A percentile compares a stretch with the other conserved stretches of the same genome.
Conservation (phyloP, 2,329 filamentous ascomycete species). For the Aureobasidium melanogenum region DNA sequence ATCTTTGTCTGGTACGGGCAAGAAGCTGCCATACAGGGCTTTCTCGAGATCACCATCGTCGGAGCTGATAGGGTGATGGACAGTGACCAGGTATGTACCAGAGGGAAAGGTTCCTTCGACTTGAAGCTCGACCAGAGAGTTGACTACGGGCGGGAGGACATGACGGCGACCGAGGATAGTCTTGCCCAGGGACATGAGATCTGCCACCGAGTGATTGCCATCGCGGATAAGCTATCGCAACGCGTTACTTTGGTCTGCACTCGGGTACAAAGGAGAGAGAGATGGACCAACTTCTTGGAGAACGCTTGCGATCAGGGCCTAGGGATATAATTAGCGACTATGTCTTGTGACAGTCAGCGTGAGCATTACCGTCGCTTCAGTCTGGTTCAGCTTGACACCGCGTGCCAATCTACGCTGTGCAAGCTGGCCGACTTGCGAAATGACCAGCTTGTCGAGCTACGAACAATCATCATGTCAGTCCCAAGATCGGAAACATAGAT, state of each 20-base stretch:
- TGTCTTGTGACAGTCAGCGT: slow-evolving; percentile 8
- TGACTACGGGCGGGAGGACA: slow-evolving; percentile 72
- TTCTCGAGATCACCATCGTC: slow-evolving; percentile 81
- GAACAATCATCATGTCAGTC: background rate
- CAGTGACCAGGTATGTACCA: slow-evolving; percentile 89
- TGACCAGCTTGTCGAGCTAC: slow-evolving; percentile 91
- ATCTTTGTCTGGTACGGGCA: slow-evolving; percentile 64
- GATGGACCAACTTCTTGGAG: slow-evolving; percentile 62
- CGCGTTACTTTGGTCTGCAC: slow-evolving; percentile 1
- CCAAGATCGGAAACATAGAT: background rate
- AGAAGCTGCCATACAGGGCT: slow-evolving; percentile 83
- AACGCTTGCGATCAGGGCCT: slow-evolving; percentile 78
- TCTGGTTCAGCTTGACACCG: slow-evolving; percentile 81
- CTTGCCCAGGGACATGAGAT: slow-evolving; percentile 85
- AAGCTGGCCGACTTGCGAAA: slow-evolving; percentile 78
- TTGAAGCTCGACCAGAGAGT: slow-evolving; percentile 74
- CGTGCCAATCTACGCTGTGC: slow-evolving; percentile 82
- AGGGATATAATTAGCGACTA: slow-evolving; percentile 25
- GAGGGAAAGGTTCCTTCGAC: slow-evolving; percentile 89
- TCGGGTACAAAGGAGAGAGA: background rate
- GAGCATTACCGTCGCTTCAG: slow-evolving; percentile 65
- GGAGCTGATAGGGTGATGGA: slow-evolving; percentile 78
- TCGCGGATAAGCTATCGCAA: slow-evolving; percentile 70
- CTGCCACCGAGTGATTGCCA: slow-evolving; percentile 83
- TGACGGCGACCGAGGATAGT: slow-evolving; percentile 91